phyloP scores from a whole-genome alignment of 2,329 filamentous ascomycete genomes.

The Trichoderma breve region DNA sequence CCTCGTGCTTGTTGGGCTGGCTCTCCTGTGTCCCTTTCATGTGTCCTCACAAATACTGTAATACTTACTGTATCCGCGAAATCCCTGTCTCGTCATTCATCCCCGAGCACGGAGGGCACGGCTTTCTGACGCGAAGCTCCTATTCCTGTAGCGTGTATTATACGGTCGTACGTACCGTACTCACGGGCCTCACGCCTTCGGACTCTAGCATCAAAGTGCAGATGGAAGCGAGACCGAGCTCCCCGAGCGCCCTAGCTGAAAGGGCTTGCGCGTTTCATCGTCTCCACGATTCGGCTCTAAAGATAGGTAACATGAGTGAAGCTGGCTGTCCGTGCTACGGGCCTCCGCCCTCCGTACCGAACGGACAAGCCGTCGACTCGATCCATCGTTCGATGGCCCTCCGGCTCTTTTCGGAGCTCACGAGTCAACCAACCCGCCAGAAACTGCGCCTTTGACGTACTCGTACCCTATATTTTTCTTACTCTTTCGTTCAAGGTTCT shows the following conservation, averaged over 20 bases:
- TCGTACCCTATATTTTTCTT: neutral
- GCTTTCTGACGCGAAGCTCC: slow-evolving; percentile 1
- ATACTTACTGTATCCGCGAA: neutral
- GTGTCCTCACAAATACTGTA: neutral
- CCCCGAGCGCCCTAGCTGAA: neutral
- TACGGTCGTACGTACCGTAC: neutral
- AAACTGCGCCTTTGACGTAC: neutral
- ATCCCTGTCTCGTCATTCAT: neutral
- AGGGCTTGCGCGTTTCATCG: slow-evolving; percentile 12
- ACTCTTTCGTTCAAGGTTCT: neutral
- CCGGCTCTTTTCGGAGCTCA: neutral
- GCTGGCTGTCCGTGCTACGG: neutral
- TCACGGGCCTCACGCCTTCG: neutral
- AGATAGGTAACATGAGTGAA: neutral
- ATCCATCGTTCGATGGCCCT: slow-evolving; percentile 2
- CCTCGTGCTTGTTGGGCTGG: neutral
- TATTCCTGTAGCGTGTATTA: neutral
- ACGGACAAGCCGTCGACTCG: slow-evolving; percentile 11
- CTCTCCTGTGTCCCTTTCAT: neutral
- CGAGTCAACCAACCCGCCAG: neutral
- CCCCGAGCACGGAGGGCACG: neutral
- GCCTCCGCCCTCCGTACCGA: neutral
- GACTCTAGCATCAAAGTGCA: neutral
- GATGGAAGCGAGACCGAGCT: slow-evolving; percentile 5
- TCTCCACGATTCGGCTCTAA: slow-evolving; percentile 14